Evolutionary conservation across 2,329 filamentous ascomycete genomes (phyloP).

Genomic region (Albifimbria verrucaria): DNA sequence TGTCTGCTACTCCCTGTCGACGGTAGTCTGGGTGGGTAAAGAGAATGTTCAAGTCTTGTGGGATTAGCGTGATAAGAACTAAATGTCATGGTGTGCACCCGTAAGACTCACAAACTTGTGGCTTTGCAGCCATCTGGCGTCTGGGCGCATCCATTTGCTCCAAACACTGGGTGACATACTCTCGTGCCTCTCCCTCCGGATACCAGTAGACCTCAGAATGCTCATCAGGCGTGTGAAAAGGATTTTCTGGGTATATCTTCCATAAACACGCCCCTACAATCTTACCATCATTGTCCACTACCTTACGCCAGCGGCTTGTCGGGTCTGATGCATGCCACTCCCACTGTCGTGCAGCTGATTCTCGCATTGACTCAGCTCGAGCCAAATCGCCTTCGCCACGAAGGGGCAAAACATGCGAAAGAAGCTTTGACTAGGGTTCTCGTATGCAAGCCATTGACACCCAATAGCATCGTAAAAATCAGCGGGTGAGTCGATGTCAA

Average conservation of each 20-base stretch:
- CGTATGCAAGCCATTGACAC: constrained; percentile 14
- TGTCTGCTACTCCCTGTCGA: constrained; percentile 15
- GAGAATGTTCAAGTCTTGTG: constrained; percentile 15
- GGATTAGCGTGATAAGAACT: not conserved
- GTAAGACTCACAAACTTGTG: constrained; percentile 15
- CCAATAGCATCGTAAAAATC: constrained; percentile 17
- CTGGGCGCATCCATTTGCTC: constrained; percentile 15
- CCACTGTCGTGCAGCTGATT: constrained; percentile 4
- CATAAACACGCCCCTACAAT: constrained; percentile 18
- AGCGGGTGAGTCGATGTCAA: constrained; percentile 10
- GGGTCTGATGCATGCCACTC: constrained; percentile 13
- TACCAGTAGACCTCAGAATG: constrained; percentile 14
- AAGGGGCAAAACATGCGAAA: constrained; percentile 18
- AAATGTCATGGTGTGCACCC: not conserved
- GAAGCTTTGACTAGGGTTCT: constrained; percentile 12
- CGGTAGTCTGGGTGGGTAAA: constrained; percentile 18
- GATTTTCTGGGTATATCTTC: constrained; percentile 12
- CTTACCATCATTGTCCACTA: constrained; percentile 11
- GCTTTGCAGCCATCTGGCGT: constrained; percentile 12
- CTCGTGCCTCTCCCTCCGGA: constrained; percentile 13
- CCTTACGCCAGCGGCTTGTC: constrained; percentile 14
- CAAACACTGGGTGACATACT: constrained; percentile 14
- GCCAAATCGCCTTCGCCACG: constrained; percentile 8
- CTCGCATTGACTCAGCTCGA: constrained; percentile 9
- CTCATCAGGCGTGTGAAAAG: constrained; percentile 9